Conservation (phyloP, 345 rosid species). For the Nasturtium officinale region DNA sequence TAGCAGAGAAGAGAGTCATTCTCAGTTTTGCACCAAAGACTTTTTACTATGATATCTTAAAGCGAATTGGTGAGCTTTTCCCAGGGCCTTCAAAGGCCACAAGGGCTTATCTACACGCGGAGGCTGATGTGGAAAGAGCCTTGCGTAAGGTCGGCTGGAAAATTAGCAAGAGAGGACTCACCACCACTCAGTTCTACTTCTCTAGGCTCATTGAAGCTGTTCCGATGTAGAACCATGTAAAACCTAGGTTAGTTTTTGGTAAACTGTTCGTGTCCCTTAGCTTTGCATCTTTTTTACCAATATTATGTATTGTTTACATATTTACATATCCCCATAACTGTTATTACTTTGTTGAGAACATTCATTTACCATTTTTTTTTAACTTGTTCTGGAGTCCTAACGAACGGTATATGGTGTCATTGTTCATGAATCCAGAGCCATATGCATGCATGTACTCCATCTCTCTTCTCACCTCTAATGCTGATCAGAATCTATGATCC, state of each 20-base stretch:
- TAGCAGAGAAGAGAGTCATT: conserved; percentile 75
- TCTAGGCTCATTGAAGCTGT: conserved; percentile 83
- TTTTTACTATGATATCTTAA: conserved; percentile 72
- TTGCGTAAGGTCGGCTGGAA: conserved; percentile 88
- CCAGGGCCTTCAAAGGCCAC: conserved; percentile 99
- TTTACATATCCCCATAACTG: not conserved
- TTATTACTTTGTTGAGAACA: not conserved
- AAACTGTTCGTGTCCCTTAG: not conserved
- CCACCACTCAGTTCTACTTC: conserved; percentile 80
- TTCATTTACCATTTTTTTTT: conserved; percentile 7
- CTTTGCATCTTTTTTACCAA: not conserved
- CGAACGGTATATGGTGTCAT: not conserved
- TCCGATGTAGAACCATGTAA: conserved; percentile 47
- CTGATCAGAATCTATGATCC: not conserved
- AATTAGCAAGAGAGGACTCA: conserved; percentile 77
- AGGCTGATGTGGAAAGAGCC: conserved; percentile 87
- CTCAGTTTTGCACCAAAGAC: conserved; percentile 96
- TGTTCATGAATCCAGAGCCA: not conserved
- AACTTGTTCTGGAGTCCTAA: not conserved
- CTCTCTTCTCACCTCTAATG: not conserved
- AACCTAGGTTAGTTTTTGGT: conserved; percentile 24
- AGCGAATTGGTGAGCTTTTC: conserved; percentile 89
- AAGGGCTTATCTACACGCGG: conserved; percentile 85
- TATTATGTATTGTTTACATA: not conserved
- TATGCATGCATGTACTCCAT: not conserved